Base-by-base conservation (phyloP, 495 filamentous ascomycete species). In the Aeminium ludgeri region DNA sequence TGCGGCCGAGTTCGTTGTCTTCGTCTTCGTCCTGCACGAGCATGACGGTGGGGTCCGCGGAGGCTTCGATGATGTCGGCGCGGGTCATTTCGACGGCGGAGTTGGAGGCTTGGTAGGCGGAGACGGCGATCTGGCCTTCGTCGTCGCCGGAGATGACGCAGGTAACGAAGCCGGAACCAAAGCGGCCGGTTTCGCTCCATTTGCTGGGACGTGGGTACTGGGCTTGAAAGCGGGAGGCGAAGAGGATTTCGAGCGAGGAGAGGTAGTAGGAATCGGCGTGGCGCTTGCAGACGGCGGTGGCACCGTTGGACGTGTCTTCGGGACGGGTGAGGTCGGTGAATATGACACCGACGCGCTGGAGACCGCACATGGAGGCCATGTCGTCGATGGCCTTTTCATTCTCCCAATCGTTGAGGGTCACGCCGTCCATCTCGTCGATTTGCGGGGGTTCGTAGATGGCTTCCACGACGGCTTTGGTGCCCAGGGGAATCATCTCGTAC, bases 361-460 rank as follows among this genome's bases (percentile, higher is more conserved):
- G 63, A 3, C 86, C 87, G 60, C 89, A 99, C 23, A 83, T 56
- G 45, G 67, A 70, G 33, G 91, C 89, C 11, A 94, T 65, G 45
- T 82, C 73, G 45, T 91, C 76, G 28, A 94, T 65, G 7, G 82
- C 81, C 29, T 77, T 65, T 61, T 95, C 86, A 44, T 84, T 83
- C 15, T 78, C 74, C 89, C 89, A 99, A 6, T 85, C 70, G 42
- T 77, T 75, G 20, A 96, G 66, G 0, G 86, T 85, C 23, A 94
- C 70, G 7, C 89, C 89, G 56, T 99, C 89, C n/a, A 79, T 54
- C 55, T 99, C 89, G 50, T 82, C 73, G 36, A 83, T 64, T 54
- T 99, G 89, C 2, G 91, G 91, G 4, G 86, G 83, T 52, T 99
- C 89, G 49, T 95, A 99, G 47, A 99, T 92, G 20, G 89, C 87